Base-by-base conservation (phyloP, 179 eudicot genomes). In the Gypsophila paniculata region DNA sequence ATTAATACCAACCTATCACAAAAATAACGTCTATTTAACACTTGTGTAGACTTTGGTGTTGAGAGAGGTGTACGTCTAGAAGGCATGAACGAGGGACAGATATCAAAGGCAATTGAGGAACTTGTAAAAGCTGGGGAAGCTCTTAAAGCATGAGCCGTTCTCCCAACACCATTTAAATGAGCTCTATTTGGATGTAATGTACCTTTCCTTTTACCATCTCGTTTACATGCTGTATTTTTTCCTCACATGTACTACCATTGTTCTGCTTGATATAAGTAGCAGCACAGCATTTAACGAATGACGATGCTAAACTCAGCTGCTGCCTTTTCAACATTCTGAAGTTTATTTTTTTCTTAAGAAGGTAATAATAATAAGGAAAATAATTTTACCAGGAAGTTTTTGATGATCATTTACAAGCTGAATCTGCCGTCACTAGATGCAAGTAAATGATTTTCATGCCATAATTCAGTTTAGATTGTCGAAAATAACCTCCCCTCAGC, bases 51-150 rank as follows among this genome's bases (percentile, higher is more conserved):
- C 68, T 75, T 81, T 87, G 97, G 97, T 60, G 85, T 89, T 5
- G 97, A 91, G 75, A 87, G 85, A 81, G 90, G 97, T 15, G 74
- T 91, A 38, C 89, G 83, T 8, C 72, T 91, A 80, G 87, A 89
- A 69, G 97, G 97, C 68, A 77, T 87, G 89, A 76, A 81, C 1
- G 89, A 87, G 82, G 74, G 70, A 17, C 92, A 91, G 70, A 91
- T 91, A 75, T 83, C 85, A 7, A 84, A 89, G 80, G 91, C 89
- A 64, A 77, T 91, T 25, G 85, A 91, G 81, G 89, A 84, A 54
- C 89, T 91, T 69, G 85, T 73, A 44, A 85, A 80, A 77, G 82
- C 79, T 4, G 89, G 91, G 63, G 86, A 77, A 44, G 60, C 82
- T 60, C 72, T 78, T 54, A 79, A 81, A 85, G 73, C 82, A 69